A percentile compares a stretch with the other conserved stretches of the same genome.
These are phyloP conservation scores for Rhododendron vialii DNA, from an alignment of 148 eudicot species.

Conservation along the genomic window DNA sequence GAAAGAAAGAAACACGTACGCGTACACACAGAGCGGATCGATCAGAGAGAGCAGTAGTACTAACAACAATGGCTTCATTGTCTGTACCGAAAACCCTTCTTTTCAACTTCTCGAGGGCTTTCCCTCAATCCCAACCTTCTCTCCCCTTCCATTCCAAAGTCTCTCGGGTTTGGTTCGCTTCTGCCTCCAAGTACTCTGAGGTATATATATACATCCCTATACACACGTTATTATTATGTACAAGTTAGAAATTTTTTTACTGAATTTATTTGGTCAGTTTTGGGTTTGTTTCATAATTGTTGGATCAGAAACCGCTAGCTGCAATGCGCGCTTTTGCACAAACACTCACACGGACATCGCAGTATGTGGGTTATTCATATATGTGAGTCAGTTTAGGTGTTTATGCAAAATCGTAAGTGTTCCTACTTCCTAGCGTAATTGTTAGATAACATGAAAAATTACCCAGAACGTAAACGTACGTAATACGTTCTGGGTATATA, in stretches of 20 bases:
- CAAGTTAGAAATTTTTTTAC: no score
- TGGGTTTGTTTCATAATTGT: no score
- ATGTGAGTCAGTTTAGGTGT: no score
- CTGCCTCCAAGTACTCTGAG: constrained; percentile 39
- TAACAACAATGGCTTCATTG: constrained; percentile 38
- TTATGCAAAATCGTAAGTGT: no score
- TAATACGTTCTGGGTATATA: no score
- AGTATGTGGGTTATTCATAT: no score
- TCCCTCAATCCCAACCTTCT: constrained; percentile 25
- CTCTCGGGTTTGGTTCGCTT: constrained; percentile 57
- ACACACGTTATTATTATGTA: no score
- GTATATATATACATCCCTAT: constrained; percentile 1
- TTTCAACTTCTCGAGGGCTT: constrained; percentile 35
- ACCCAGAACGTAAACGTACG: not conserved
- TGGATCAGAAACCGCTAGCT: no score
- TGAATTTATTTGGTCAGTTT: no score
- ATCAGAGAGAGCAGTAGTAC: not conserved
- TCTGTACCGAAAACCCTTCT: constrained; percentile 34
- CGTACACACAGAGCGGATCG: not conserved
- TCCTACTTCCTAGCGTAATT: not conserved
- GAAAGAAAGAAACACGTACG: not conserved
- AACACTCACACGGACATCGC: no score
- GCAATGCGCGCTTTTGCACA: no score
- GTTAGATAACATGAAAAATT: not conserved
- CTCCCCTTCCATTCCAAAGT: constrained; percentile 30